Conservation (phyloP, 2,329 filamentous ascomycete species). For the Emydomyces testavorans region DNA sequence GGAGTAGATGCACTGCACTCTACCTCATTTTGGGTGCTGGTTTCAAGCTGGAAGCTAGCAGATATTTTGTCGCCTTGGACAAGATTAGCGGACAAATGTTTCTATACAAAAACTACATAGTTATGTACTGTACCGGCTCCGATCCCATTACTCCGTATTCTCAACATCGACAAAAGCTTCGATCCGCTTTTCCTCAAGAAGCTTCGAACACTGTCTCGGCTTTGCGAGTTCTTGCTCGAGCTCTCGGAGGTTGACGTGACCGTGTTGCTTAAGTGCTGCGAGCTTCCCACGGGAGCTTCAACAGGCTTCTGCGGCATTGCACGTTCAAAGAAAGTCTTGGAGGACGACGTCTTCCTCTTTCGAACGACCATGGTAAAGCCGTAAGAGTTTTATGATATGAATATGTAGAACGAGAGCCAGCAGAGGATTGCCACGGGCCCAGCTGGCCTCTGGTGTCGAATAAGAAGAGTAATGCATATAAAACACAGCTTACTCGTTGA, state of each 20-base stretch:
- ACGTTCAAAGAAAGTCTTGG: conserved; percentile 22
- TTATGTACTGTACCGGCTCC: conserved; percentile 14
- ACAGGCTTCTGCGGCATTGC: conserved; percentile 19
- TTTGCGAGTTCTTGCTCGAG: conserved; percentile 7
- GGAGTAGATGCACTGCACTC: neutral
- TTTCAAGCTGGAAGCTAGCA: neutral
- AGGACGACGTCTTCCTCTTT: conserved; percentile 17
- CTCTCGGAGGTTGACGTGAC: conserved; percentile 22
- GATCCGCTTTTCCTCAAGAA: conserved; percentile 29
- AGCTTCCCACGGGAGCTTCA: conserved; percentile 13
- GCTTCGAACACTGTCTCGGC: conserved; percentile 22
- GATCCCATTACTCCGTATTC: conserved; percentile 22
- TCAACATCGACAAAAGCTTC: conserved; percentile 29
- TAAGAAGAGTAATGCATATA: neutral
- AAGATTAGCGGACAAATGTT: neutral
- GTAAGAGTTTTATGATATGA: conserved; percentile 5
- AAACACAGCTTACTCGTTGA: neutral
- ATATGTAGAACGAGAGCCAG: conserved; percentile 10
- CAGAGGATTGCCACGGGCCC: neutral
- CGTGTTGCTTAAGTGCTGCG: conserved; percentile 17
- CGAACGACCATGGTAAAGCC: conserved; percentile 18
- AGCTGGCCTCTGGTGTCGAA: conserved; percentile 1
- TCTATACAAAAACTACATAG: neutral
- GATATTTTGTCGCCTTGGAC: conserved; percentile 2
- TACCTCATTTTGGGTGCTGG: neutral